Conservation (phyloP, 2,329 filamentous ascomycete species). For the Cladorrhinum sp. region DNA sequence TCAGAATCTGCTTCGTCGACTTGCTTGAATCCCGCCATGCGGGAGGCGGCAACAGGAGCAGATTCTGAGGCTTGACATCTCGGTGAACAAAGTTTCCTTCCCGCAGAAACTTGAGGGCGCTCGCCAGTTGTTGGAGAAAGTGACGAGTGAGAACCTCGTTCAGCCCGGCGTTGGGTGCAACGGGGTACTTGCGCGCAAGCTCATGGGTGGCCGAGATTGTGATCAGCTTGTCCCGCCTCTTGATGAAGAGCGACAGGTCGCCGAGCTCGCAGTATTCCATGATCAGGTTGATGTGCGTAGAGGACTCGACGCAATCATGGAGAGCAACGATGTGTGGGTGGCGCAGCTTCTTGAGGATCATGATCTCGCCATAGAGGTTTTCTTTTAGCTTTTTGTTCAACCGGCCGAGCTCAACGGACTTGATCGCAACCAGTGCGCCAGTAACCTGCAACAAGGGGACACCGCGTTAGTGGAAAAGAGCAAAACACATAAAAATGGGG, state of each 20-base stretch:
- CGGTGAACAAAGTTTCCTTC: constrained; percentile 87
- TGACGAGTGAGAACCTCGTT: constrained; percentile 96
- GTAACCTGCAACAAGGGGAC: constrained; percentile 55
- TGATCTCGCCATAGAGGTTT: constrained; percentile 91
- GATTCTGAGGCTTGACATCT: constrained; percentile 95
- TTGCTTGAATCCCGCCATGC: constrained; percentile 63
- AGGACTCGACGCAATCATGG: constrained; percentile 87
- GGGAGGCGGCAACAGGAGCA: constrained; percentile 80
- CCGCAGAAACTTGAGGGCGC: constrained; percentile 85
- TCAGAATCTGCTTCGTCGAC: constrained; percentile 67
- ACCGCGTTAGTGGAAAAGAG: constrained; percentile 9
- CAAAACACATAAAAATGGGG: constrained; percentile 1
- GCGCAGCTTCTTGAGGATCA: constrained; percentile 88
- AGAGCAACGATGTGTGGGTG: constrained; percentile 97
- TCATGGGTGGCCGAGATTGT: constrained; percentile 80
- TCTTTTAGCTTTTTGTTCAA: constrained; percentile 95
- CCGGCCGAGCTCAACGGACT: constrained; percentile 87
- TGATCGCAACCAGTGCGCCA: constrained; percentile 85
- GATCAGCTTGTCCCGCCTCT: constrained; percentile 78
- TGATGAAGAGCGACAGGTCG: constrained; percentile 93
- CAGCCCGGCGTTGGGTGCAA: constrained; percentile 75
- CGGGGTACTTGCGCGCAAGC: constrained; percentile 92
- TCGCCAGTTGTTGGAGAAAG: constrained; percentile 91
- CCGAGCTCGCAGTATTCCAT: constrained; percentile 99
- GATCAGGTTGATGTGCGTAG: constrained; percentile 87